phyloP scores from a whole-genome alignment of 2,329 filamentous ascomycete genomes.

The Graphium sp. region DNA sequence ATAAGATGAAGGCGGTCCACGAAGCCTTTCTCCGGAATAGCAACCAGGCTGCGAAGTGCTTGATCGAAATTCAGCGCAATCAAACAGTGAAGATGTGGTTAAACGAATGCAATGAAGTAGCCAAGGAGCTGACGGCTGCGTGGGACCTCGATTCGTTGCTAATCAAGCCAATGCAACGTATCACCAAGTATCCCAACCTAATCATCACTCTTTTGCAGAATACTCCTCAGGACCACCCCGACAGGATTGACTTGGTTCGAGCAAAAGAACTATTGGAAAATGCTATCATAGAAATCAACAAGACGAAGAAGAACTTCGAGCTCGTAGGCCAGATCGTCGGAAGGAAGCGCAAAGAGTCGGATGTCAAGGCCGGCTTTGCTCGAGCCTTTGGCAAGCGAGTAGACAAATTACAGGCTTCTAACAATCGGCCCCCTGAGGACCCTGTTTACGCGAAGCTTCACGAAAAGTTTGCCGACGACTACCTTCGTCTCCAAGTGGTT shows the following conservation, averaged over 20 bases:
- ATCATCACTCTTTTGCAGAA: constrained; percentile 64
- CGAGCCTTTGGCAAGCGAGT: constrained; percentile 82
- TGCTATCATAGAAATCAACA: constrained; percentile 77
- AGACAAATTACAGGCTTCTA: constrained; percentile 57
- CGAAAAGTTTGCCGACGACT: constrained; percentile 83
- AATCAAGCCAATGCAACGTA: constrained; percentile 89
- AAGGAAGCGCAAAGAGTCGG: constrained; percentile 74
- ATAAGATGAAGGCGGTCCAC: constrained; percentile 42
- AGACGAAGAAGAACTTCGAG: constrained; percentile 87
- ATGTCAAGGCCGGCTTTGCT: constrained; percentile 68
- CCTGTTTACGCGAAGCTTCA: constrained; percentile 63
- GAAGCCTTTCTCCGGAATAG: constrained; percentile 47
- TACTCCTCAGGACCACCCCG: constrained; percentile 71
- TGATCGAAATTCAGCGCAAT: constrained; percentile 47
- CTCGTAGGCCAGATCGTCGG: constrained; percentile 79
- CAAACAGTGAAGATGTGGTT: constrained; percentile 66
- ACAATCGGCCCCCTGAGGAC: constrained; percentile 53
- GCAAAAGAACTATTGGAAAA: constrained; percentile 39
- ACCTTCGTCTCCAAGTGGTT: constrained; percentile 80
- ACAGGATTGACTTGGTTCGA: constrained; percentile 45
- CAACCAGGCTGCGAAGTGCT: constrained; percentile 41
- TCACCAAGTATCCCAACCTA: constrained; percentile 84
- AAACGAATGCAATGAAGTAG: constrained; percentile 80
- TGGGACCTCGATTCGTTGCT: constrained; percentile 95
- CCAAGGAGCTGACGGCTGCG: constrained; percentile 78